Evolutionary conservation across 768 basidiomycete species (phyloP).

Genomic region (Phanerochaete carnosa): DNA sequence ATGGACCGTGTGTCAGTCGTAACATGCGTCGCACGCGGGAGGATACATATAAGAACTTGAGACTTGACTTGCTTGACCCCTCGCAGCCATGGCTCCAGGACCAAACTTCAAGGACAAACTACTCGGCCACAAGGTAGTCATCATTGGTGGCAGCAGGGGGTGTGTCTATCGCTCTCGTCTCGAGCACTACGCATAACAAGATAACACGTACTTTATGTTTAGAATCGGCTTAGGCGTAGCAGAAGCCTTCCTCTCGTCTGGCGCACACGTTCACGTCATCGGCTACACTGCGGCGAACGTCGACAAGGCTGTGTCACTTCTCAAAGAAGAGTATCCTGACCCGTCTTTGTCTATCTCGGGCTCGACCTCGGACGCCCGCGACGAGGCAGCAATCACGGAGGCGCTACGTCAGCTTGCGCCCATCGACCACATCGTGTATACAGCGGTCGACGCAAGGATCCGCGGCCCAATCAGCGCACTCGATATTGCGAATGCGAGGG

Average conservation of each 20-base stretch:
- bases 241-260: not conserved
- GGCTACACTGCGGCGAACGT: not conserved
- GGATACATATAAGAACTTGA: not conserved
- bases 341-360: not conserved
- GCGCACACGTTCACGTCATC: not conserved
- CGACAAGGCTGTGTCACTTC: not conserved
- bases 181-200: not conserved
- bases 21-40: no score
- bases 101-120: not conserved
- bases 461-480: not conserved
- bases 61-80: not conserved
- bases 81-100: not conserved
- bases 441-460: not conserved
- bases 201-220: not conserved
- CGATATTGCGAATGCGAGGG: not conserved
- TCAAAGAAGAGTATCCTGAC: slow-evolving; percentile 1
- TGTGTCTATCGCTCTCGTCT: not conserved
- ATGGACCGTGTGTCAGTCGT: no score
- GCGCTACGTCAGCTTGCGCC: not conserved
- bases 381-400: not conserved
- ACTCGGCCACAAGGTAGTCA: not conserved
- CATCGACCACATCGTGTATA: slow-evolving; percentile 1
- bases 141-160: slow-evolving; percentile 2
- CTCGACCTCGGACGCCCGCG: not conserved
- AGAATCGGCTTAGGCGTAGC: not conserved